Base-by-base conservation (phyloP, 1,284 basidiomycete genomes). In the Cerioporus squamosus region DNA sequence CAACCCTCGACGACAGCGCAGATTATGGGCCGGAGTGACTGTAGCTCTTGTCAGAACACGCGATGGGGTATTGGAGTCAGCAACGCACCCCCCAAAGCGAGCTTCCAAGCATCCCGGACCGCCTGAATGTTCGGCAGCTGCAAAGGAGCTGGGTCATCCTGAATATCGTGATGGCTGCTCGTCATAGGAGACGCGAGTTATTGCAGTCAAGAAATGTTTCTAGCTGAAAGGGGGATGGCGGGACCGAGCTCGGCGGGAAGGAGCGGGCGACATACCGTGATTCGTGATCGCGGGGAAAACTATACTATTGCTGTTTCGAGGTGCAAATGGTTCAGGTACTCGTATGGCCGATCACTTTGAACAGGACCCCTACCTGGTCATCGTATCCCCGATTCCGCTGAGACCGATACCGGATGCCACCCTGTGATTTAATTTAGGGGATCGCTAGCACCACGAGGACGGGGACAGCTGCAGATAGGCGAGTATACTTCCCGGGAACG, bases 371-470 rank as follows among this genome's bases (percentile, higher is more conserved):
- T 31, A 47, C 26, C 57, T 57, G 51, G 39, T 59, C 59, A 61
- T 61, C 49, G 56, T 57, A 64, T 57, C 57, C 39, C 60, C 57
- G 59, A 61, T 55, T 57, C 54, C 49, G 48, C 50, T 36, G 12
- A 39, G 45, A 44, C 48, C 48, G 61, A 60, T 44, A 42, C 29
- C 49, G 38, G 54, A 48, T 52, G 51, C 56, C n/a, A n/a, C n/a
- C 62, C 55, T 61, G 59, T 61, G 57, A 64, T 59, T 47, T 57
- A 61, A 61, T 64, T 61, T 61, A 60, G 59, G 62, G 60, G 45
- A 18, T 31, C 9, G 9, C 9, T 36, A 51, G 59, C 17, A 52
- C 57, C 57, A 55, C 54, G 60, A 31, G 50, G 57, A 42, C 47
- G 51, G 55, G 53, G 60, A 53, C 51, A 51, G 8, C 40, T 42